These are phyloP conservation scores for Leccinum subrobustum DNA, from an alignment of 1,284 basidiomycete species.

Conservation along the genomic window DNA sequence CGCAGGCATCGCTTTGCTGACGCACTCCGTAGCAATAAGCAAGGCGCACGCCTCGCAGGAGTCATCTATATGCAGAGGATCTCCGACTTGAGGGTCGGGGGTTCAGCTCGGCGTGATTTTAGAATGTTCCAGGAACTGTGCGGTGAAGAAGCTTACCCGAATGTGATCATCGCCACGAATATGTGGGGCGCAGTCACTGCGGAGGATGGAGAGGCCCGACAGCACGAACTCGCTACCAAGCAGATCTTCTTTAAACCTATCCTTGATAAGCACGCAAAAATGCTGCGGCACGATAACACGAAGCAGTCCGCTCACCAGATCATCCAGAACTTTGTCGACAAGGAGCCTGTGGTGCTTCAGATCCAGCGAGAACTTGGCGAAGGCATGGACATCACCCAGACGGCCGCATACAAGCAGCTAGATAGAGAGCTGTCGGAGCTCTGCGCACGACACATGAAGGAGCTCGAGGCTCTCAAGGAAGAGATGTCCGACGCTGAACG, in stretches of 20 bases:
- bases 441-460: slow-evolving; percentile 37
- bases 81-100: slow-evolving; percentile 49
- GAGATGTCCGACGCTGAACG: slow-evolving; percentile 33
- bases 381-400: slow-evolving; percentile 37
- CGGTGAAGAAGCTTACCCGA: slow-evolving; percentile 46
- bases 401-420: slow-evolving; percentile 34
- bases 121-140: slow-evolving; percentile 52
- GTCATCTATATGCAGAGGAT: slow-evolving; percentile 57
- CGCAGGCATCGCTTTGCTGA: background rate
- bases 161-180: slow-evolving; percentile 49
- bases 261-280: slow-evolving; percentile 39
- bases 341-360: slow-evolving; percentile 35
- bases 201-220: slow-evolving; percentile 35
- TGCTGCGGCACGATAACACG: slow-evolving; percentile 38
- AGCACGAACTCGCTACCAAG: slow-evolving; percentile 36
- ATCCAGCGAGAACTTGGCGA: slow-evolving; percentile 44
- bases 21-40: slow-evolving; percentile 37
- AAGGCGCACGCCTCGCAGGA: slow-evolving; percentile 38
- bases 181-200: slow-evolving; percentile 46
- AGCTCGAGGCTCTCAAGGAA: slow-evolving; percentile 32
- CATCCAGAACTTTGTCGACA: slow-evolving; percentile 35
- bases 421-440: slow-evolving; percentile 35
- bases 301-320: slow-evolving; percentile 35
- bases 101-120: slow-evolving; percentile 50
- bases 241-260: slow-evolving; percentile 41